phyloP scores from a whole-genome alignment of 768 basidiomycete genomes.

The Tubosaeta brunneosetosa region DNA sequence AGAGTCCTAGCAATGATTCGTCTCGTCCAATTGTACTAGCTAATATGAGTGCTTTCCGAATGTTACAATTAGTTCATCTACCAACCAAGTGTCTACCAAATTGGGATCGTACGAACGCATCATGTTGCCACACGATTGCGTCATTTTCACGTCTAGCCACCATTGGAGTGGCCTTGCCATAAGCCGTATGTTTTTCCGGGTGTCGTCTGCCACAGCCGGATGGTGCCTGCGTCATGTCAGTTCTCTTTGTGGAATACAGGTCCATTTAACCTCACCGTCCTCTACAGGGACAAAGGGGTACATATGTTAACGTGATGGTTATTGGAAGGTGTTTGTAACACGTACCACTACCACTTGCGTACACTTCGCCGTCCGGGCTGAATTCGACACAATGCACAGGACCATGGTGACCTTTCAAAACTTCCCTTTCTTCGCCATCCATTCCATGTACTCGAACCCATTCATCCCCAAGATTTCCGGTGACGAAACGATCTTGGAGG shows the following conservation, averaged over 20 bases:
- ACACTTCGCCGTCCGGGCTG: slow-evolving; percentile 96
- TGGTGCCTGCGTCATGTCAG: slow-evolving; percentile 58
- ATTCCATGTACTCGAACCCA: slow-evolving; percentile 96
- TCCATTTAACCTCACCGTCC: slow-evolving; percentile 54
- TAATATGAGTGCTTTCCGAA: slow-evolving; percentile 10
- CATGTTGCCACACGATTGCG: slow-evolving; percentile 5
- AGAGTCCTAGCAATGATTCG: background rate
- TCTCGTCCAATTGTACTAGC: slow-evolving; percentile 5
- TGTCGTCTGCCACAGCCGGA: slow-evolving; percentile 96
- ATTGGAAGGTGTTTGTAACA: slow-evolving; percentile 20
- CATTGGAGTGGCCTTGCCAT: slow-evolving; percentile 66
- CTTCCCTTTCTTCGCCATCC: slow-evolving; percentile 84
- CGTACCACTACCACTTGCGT: slow-evolving; percentile 93
- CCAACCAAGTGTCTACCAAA: slow-evolving; percentile 10
- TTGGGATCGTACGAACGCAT: slow-evolving; percentile 7
- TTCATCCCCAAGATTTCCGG: slow-evolving; percentile 84
- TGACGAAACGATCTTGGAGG: slow-evolving; percentile 84
- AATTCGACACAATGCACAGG: slow-evolving; percentile 93
- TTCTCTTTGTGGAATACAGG: background rate
- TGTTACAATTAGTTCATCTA: slow-evolving; percentile 17
- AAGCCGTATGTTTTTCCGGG: slow-evolving; percentile 90
- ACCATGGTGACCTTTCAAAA: slow-evolving; percentile 95
- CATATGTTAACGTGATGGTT: slow-evolving; percentile 2
- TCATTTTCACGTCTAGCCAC: slow-evolving; percentile 21
- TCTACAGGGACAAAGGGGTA: slow-evolving; percentile 38